A percentile compares a stretch with the other conserved stretches of the same genome.
These are phyloP conservation scores for Debaryomyces udenii DNA, from an alignment of 1,139 yeast genomes.

Conservation along the genomic window DNA sequence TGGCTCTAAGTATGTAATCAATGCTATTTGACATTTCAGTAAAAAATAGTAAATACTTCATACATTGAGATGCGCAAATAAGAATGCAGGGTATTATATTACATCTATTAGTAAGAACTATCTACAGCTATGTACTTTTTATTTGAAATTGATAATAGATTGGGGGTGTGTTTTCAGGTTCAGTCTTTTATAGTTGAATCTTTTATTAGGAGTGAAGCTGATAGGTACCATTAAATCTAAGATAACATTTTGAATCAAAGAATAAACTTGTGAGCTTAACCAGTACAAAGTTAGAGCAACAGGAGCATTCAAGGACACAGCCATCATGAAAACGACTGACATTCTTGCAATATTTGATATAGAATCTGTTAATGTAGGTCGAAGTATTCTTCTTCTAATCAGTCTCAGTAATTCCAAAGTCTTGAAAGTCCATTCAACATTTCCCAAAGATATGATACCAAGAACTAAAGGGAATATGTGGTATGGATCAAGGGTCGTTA, in stretches of 20 bases:
- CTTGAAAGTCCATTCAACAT: slow-evolving; percentile 73
- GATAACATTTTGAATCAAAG: slow-evolving; percentile 73
- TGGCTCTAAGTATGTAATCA: slow-evolving; percentile 10
- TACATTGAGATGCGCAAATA: slow-evolving; percentile 2
- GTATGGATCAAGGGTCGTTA: slow-evolving; percentile 63
- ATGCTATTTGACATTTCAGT: slow-evolving; percentile 8
- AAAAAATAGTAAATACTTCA: not conserved
- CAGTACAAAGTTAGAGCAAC: slow-evolving; percentile 79
- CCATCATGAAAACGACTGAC: slow-evolving; percentile 80
- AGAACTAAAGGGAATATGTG: slow-evolving; percentile 68
- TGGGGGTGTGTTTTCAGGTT: slow-evolving; percentile 2
- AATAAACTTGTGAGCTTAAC: slow-evolving; percentile 80
- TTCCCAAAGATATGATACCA: slow-evolving; percentile 71
- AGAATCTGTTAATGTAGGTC: slow-evolving; percentile 66
- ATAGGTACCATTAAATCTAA: slow-evolving; percentile 70
- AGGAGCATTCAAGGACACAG: slow-evolving; percentile 84
- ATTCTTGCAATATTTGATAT: slow-evolving; percentile 68
- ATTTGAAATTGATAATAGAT: slow-evolving; percentile 7
- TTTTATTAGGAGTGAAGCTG: slow-evolving; percentile 48
- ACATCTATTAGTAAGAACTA: not conserved
- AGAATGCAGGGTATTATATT: not conserved
- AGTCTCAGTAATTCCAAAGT: slow-evolving; percentile 55
- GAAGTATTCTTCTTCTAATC: slow-evolving; percentile 40
- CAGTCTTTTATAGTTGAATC: slow-evolving; percentile 20
- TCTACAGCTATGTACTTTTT: slow-evolving; percentile 2